A percentile compares a stretch with the other conserved stretches of the same genome.
These are phyloP conservation scores for Solanum arcanum DNA, from an alignment of 257 asterid genomes.

Conservation along the genomic window DNA sequence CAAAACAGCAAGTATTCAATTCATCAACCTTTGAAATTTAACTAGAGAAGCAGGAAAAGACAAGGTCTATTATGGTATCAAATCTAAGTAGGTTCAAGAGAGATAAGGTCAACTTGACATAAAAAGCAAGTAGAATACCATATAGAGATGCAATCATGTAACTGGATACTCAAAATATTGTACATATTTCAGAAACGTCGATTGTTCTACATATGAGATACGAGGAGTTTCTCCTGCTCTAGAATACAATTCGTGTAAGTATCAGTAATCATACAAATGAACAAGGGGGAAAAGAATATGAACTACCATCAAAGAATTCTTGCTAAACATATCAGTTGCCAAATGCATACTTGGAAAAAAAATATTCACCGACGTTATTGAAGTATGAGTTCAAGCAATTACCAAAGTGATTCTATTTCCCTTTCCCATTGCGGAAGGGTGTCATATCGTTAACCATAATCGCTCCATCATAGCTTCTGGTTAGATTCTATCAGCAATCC, in stretches of 20 bases:
- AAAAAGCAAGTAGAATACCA: background rate
- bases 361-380: background rate
- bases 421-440: background rate
- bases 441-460: background rate
- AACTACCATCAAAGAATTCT: conserved; percentile 13
- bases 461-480: conserved; percentile 42
- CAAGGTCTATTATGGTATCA: background rate
- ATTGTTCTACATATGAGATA: conserved; percentile 1
- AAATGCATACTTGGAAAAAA: conserved; percentile 5
- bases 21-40: background rate
- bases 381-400: background rate
- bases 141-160: background rate
- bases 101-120: background rate
- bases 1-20: background rate
- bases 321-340: conserved; percentile 4
- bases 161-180: background rate
- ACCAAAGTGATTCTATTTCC: background rate
- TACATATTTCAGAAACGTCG: background rate
- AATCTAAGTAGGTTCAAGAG: background rate
- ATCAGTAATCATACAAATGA: conserved; percentile 19
- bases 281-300: conserved; percentile 4
- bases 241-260: conserved; percentile 17
- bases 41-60: background rate
- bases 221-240: conserved; percentile 19
- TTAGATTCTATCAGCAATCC: conserved; percentile 83